Evolutionary conservation across 1,284 basidiomycete genomes (phyloP), one percentile per base, ranked within the genome.

Genomic region (Inonotus obliquus): DNA sequence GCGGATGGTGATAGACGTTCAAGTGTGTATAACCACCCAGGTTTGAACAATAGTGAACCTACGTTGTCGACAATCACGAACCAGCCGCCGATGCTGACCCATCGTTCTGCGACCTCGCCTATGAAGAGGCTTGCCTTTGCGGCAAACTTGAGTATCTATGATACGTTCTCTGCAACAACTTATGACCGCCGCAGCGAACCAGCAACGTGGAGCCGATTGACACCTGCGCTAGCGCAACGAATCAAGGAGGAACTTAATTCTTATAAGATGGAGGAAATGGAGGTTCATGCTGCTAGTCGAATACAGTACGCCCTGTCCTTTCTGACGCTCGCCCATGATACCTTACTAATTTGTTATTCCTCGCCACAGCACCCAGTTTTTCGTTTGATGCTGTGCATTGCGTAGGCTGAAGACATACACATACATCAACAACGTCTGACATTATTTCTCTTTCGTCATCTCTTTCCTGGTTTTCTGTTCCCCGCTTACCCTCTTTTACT

Each of bases 221-320:
- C 96, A 57, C 96, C 96, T 51, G 86, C 91, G 64, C 79, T 98
- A 69, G 96, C 96, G 49, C 92, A 97, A 80, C 82, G 90, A 66
- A 98, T 98, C 76, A 98, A 98, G 81, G 93, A 96, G 76, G 93
- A 96, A 78, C 79, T 96, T 52, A 96, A 97, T 76, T 94, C 92
- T 64, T 97, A 91, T 78, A 97, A 97, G 81, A 93, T 97, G 90
- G 95, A 97, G 76, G 92, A 96, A 78, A 97, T 98, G 95, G 92
- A 94, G 71, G 93, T 98, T 64, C 95, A 97, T 75, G 88, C 90
- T 65, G 79, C 88, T 54, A 94, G 91, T 75, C 85, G 92, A 73
- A 84, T 90, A 70, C 88, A 96, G 90, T 92, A 73, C 68, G 89
- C 75, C n/a, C 77, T 65, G 66, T 51, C 23, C 64, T 53, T 45